Evolutionary conservation across 106 monocot genomes (phyloP).

Genomic region (Dendrobium chrysotoxum): DNA sequence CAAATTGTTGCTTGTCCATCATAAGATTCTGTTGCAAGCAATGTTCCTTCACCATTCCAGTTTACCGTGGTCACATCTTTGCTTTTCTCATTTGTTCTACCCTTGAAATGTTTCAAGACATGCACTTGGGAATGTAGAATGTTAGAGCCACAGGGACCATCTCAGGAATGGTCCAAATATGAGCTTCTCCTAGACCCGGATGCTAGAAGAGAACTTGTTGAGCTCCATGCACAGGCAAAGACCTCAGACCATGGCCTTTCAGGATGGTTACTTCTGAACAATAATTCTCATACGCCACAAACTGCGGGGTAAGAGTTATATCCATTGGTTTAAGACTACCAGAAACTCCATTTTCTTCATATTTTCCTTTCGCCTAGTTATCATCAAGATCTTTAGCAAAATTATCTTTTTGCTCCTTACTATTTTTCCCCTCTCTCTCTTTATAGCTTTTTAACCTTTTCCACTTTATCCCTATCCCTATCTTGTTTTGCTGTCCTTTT

Average conservation of each 20-base stretch:
- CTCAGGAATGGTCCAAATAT: constrained; percentile 89
- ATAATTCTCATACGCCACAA: constrained; percentile 42
- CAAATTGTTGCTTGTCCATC: constrained; percentile 99
- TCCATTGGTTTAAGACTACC: constrained; percentile 88
- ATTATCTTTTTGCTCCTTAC: too few species aligned
- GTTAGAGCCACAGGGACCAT: constrained; percentile 55
- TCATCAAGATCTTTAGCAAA: too few species aligned
- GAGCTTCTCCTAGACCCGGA: constrained; percentile 99
- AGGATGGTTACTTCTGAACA: constrained; percentile 75
- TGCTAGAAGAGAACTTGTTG: constrained; percentile 75
- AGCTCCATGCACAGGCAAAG: constrained; percentile 98
- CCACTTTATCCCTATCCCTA: too few species aligned
- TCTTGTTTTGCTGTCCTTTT: too few species aligned
- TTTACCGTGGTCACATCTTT: constrained; percentile 98
- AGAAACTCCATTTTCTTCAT: too few species aligned
- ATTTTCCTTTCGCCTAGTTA: too few species aligned
- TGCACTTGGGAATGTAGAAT: constrained; percentile 37
- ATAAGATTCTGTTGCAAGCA: constrained; percentile 95
- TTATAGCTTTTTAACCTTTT: too few species aligned
- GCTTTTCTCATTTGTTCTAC: constrained; percentile 86
- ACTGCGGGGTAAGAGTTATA: constrained; percentile 24
- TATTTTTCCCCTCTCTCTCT: too few species aligned
- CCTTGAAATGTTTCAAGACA: constrained; percentile 94
- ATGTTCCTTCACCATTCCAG: constrained; percentile 95
- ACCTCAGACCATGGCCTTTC: constrained; percentile 97